A percentile compares a stretch with the other conserved stretches of the same genome.
Conservation (phyloP, 495 filamentous ascomycete species). For the Aspergillus diversus region DNA sequence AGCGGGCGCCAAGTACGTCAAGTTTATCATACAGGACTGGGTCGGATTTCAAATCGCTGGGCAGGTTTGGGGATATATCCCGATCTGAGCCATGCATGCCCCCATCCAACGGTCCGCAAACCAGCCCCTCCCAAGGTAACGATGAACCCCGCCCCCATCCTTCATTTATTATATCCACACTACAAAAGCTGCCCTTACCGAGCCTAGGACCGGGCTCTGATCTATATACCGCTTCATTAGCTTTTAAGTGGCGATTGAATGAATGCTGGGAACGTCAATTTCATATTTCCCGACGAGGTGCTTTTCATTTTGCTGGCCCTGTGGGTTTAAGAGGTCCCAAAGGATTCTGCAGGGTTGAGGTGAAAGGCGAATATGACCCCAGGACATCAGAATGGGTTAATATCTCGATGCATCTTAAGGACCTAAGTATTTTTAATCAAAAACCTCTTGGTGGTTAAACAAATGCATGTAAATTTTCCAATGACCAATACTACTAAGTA, state of each 20-base stretch:
- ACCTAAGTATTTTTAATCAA: constrained; percentile 36
- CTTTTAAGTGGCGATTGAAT: constrained; percentile 57
- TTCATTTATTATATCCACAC: constrained; percentile 38
- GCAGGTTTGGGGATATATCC: constrained; percentile 28
- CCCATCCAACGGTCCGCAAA: constrained; percentile 20
- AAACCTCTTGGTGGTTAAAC: constrained; percentile 21
- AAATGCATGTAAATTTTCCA: neutral
- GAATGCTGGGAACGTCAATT: constrained; percentile 32
- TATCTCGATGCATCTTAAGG: constrained; percentile 40
- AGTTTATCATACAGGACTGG: constrained; percentile 20
- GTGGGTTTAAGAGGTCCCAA: constrained; percentile 65
- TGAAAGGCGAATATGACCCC: constrained; percentile 63
- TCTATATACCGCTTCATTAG: constrained; percentile 46
- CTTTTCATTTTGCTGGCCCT: constrained; percentile 64
- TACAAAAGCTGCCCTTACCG: constrained; percentile 44
- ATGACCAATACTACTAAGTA: neutral
- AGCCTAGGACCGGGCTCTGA: constrained; percentile 42
- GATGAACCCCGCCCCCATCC: constrained; percentile 33
- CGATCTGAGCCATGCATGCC: constrained; percentile 30
- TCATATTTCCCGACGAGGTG: constrained; percentile 61
- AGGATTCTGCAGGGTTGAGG: constrained; percentile 60
- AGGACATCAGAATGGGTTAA: constrained; percentile 41
- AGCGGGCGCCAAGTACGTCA: constrained; percentile 20
- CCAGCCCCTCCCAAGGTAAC: constrained; percentile 23
- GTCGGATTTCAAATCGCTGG: constrained; percentile 24